Base-by-base conservation (phyloP, 495 filamentous ascomycete genomes). In the Evernia prunastri region DNA sequence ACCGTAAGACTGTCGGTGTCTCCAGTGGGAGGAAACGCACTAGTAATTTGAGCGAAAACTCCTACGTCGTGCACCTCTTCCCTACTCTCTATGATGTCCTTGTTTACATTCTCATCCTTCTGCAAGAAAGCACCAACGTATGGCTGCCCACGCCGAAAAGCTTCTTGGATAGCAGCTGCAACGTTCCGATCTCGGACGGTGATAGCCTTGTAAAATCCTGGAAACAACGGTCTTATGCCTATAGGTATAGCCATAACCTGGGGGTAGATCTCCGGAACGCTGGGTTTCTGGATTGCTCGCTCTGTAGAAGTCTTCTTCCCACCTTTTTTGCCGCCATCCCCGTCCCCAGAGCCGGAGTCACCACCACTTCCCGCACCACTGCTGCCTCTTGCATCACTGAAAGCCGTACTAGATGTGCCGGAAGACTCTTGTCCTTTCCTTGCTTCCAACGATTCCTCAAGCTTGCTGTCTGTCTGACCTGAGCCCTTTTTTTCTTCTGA, bases 221-320 rank as follows among this genome's bases (percentile, higher is more conserved):
- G 95, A 75, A 97, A 99, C 3, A 99, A 77, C 31, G 94, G 95
- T 56, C 95, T 84, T 76, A 94, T 92, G 8, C 90, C 88, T 68
- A 99, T 96, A n/a, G 95, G 94, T 61, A 99, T 93, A 1, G 95
- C 95, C 88, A 99, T 92, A 57, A 99, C 92, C 71, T 97, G 93
- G 27, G 95, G 94, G 73, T 99, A 99, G 43, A 97, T 86, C 57
- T 97, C 95, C 27, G 95, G 95, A 8, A 97, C 87, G 0, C 86
- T 81, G 5, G 91, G 88, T 76, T 96, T 97, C 71, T 90, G 84
- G 56, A 97, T 76, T 27, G 89, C 87, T 69, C 85, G 86, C 42
- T 94, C 89, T 27, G 82, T 76, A 37, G 81, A 78, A 27, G 79
- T 72, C 71, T 87, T 91, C 70, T 88, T 83, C 56, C 89, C 85